phyloP scores from a whole-genome alignment of 2,329 filamentous ascomycete species.

The Colletotrichum cordylinicola region DNA sequence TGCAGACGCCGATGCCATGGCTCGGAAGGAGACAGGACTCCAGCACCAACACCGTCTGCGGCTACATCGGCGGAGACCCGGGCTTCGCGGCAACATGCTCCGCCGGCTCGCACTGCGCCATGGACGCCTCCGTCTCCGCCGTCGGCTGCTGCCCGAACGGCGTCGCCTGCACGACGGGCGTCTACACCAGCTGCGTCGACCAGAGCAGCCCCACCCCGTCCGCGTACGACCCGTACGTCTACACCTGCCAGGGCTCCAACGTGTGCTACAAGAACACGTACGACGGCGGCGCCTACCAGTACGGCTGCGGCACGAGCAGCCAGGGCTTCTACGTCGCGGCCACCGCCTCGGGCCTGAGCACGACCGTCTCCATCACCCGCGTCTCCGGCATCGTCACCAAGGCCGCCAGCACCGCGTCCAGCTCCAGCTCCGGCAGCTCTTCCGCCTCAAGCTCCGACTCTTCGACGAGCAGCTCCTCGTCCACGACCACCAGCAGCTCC shows the following conservation, averaged over 20 bases:
- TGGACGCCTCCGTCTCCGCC: slow-evolving; percentile 53
- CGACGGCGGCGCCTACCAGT: slow-evolving; percentile 61
- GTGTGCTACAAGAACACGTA: slow-evolving; percentile 63
- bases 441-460: slow-evolving; percentile 21
- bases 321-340: slow-evolving; percentile 55
- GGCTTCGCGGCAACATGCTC: slow-evolving; percentile 61
- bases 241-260: slow-evolving; percentile 55
- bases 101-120: slow-evolving; percentile 63
- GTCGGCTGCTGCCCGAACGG: slow-evolving; percentile 63
- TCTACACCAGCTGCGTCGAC: slow-evolving; percentile 65
- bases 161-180: slow-evolving; percentile 55
- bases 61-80: slow-evolving; percentile 59
- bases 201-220: slow-evolving; percentile 53
- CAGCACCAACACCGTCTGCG: slow-evolving; percentile 59
- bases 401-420: slow-evolving; percentile 13
- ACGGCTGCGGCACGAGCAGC: slow-evolving; percentile 58
- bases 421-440: neutral
- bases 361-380: slow-evolving; percentile 39
- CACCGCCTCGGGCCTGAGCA: slow-evolving; percentile 48
- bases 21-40: slow-evolving; percentile 40
- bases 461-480: slow-evolving; percentile 1
- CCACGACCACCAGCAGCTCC: neutral
- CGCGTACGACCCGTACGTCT: slow-evolving; percentile 61
- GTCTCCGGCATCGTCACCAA: slow-evolving; percentile 46
- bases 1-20: slow-evolving; percentile 46